Percentiles rank a stretch among this genome's conserved stretches.
Evolutionary conservation across 371 early-diverging fungal species (phyloP).

Genomic region (Amoeboradix gromovi): DNA sequence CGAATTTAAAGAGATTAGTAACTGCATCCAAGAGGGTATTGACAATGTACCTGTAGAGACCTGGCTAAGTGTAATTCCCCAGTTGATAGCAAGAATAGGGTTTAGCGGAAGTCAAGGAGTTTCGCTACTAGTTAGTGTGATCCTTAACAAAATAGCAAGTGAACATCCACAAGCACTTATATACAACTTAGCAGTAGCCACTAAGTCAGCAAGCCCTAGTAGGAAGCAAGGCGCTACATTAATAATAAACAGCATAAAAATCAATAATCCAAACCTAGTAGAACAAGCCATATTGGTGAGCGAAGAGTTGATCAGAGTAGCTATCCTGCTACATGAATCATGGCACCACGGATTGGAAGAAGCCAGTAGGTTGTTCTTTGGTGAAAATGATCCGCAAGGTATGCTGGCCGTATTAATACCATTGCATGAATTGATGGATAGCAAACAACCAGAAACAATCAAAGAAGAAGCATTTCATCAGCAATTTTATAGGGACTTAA

Average conservation of each 20-base stretch:
- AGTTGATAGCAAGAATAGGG: constrained; percentile 66
- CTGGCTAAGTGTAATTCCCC: constrained; percentile 93
- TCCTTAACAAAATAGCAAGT: constrained; percentile 68
- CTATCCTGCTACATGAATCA: constrained; percentile 88
- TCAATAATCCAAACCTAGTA: constrained; percentile 48
- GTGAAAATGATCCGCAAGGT: constrained; percentile 52
- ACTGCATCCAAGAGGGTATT: constrained; percentile 59
- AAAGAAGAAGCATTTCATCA: constrained; percentile 80
- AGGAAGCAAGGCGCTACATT: constrained; percentile 54
- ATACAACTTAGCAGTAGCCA: constrained; percentile 80
- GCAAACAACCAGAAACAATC: constrained; percentile 58
- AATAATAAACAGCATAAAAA: constrained; percentile 71
- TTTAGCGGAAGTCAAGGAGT: constrained; percentile 40
- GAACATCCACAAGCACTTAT: constrained; percentile 88
- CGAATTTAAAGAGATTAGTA: constrained; percentile 49
- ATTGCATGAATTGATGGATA: constrained; percentile 58
- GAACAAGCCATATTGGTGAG: constrained; percentile 80
- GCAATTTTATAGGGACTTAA: constrained; percentile 64
- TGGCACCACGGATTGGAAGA: constrained; percentile 88
- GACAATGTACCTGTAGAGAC: constrained; percentile 67
- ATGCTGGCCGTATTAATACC: constrained; percentile 71
- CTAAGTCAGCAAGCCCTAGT: constrained; percentile 49
- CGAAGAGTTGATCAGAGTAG: constrained; percentile 82
- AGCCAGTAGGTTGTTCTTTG: constrained; percentile 56
- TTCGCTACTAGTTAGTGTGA: constrained; percentile 52